Conservation (phyloP, 1,284 basidiomycete genomes). For the Jaminaea rosea region DNA sequence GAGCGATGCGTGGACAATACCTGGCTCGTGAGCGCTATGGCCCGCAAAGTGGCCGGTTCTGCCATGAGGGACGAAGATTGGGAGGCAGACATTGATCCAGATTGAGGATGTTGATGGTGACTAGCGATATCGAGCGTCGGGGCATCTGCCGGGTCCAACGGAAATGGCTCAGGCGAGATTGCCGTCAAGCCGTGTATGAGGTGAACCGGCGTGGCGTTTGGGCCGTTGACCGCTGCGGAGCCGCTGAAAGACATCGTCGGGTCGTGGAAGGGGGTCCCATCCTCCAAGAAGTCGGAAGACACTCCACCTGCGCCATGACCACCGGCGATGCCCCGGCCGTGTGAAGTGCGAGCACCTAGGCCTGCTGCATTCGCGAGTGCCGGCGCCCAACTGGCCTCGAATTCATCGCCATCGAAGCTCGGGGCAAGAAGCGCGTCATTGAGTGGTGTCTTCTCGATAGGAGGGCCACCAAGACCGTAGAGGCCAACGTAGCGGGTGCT, state of each 20-base stretch:
- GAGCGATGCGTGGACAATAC: constrained; percentile 34
- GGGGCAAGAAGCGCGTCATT: constrained; percentile 35
- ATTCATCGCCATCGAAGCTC: constrained; percentile 32
- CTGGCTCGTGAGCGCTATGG: constrained; percentile 39
- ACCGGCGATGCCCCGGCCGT: constrained; percentile 1
- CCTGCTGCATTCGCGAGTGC: constrained; percentile 33
- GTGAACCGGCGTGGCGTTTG: constrained; percentile 43
- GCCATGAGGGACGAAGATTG: constrained; percentile 2
- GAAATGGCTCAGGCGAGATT: constrained; percentile 31
- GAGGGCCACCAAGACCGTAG: constrained; percentile 41
- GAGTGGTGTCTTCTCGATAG: constrained; percentile 30
- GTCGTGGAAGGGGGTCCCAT: neutral
- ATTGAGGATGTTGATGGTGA: constrained; percentile 12
- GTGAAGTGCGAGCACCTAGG: constrained; percentile 13
- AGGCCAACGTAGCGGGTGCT: constrained; percentile 34
- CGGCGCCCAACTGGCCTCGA: constrained; percentile 35
- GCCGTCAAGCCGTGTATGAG: constrained; percentile 43
- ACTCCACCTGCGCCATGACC: neutral
- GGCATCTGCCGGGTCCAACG: constrained; percentile 38
- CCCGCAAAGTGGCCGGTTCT: constrained; percentile 37
- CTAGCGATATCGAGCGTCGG: constrained; percentile 10
- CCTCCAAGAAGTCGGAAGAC: neutral
- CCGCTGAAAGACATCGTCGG: constrained; percentile 6
- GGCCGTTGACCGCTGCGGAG: constrained; percentile 23
- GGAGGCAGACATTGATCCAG: constrained; percentile 13